Percentiles rank a stretch among this genome's conserved stretches.
These are phyloP conservation scores for Ceratocystis colombiana DNA, from an alignment of 2,329 filamentous ascomycete genomes.

Conservation along the genomic window DNA sequence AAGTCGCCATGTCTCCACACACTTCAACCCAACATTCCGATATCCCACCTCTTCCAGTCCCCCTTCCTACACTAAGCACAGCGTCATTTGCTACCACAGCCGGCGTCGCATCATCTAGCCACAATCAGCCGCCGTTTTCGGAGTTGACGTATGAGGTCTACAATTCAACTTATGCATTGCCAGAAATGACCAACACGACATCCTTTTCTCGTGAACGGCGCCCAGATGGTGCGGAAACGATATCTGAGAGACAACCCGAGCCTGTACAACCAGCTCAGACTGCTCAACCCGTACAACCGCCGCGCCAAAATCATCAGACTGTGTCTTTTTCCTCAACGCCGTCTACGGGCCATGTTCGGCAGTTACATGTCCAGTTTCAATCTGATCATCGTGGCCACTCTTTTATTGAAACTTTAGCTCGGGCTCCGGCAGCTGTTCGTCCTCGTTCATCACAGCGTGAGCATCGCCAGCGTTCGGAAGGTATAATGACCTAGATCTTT, in stretches of 20 bases:
- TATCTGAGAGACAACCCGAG: background rate
- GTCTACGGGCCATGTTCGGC: background rate
- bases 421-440: background rate
- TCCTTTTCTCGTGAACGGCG: background rate
- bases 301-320: background rate
- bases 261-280: background rate
- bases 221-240: background rate
- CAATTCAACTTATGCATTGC: background rate
- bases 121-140: background rate
- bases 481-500: background rate
- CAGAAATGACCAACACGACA: background rate
- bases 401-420: background rate
- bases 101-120: background rate
- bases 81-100: background rate
- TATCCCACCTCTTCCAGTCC: background rate
- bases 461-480: slow-evolving; percentile 1
- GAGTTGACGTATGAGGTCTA: background rate
- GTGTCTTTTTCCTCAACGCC: background rate
- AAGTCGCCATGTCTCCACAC: background rate
- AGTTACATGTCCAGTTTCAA: background rate
- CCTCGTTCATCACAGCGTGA: background rate
- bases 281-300: background rate
- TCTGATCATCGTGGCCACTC: background rate
- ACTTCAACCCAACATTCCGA: background rate
- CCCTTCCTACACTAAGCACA: background rate